Base-by-base conservation (phyloP, 164 flowering plant species). In the Nelumbo lutea region DNA sequence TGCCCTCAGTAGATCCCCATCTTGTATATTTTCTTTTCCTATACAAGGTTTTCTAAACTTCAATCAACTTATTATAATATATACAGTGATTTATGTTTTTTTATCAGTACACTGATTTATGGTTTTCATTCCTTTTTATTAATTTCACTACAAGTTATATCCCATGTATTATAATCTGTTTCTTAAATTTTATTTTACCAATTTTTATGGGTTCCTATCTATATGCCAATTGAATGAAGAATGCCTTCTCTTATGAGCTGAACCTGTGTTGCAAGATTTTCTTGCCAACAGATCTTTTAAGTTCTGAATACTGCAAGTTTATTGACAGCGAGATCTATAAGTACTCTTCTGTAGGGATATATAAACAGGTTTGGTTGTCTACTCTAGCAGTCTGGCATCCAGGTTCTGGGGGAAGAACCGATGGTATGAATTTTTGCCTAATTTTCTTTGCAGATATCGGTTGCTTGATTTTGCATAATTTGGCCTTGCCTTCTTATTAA, bases 1-100 rank as follows among this genome's bases (percentile, higher is more conserved):
- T 50, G 75, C 70, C 77, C 59, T 72, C 51, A 63, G 27, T 41
- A 62, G 76, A 76, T 76, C 14, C 47, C 58, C 61, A 10, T 56
- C 43, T 41, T 53, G 13, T 62, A 57, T 60, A 53, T 74, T 62
- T 39, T 61, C 46, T 72, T 46, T 43, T 27, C 27, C 27, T 61
- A 50, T 57, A 57, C 60, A 9, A 66, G 7, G 64, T 65, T 51
- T 68, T 52, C 4, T 51, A 6, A 5, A 59, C 46, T 51, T 67
- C 65, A 60, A 64, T 72, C 53, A 5, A 62, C 72, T 70, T 52
- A 72, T 66, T 56, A 68, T 61, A 65, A 68, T 68, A 65, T 52
- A 71, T 69, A 64, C 27, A 14, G 68, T 70, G 53, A 64, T 67
- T 68, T 52, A 52, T 10, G 5, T n/a, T n/a, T n/a, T n/a, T n/a